Conservation (phyloP, 345 rosid genomes). For the Corchorus olitorius region DNA sequence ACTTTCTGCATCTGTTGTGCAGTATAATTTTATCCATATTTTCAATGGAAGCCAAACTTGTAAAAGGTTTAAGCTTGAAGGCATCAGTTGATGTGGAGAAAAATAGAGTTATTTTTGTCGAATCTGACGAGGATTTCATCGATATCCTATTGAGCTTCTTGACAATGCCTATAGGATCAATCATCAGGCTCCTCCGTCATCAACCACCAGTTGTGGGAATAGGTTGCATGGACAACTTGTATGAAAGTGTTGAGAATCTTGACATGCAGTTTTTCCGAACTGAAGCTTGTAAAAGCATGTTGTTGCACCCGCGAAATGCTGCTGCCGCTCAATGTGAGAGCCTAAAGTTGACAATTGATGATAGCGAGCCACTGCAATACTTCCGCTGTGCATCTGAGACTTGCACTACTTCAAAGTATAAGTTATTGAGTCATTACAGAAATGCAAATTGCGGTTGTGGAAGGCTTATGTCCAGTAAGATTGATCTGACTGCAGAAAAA, state of each 20-base stretch:
- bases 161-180: slow-evolving; percentile 30
- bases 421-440: slow-evolving; percentile 5
- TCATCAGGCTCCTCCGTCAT: background rate
- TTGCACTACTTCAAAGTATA: background rate
- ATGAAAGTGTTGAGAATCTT: slow-evolving; percentile 23
- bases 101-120: slow-evolving; percentile 23
- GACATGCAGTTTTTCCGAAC: slow-evolving; percentile 1
- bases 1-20: no score
- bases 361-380: background rate
- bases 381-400: background rate
- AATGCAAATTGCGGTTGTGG: slow-evolving; percentile 17
- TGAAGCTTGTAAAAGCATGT: slow-evolving; percentile 21
- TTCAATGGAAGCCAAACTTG: background rate
- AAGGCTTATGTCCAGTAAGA: background rate
- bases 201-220: background rate
- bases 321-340: background rate
- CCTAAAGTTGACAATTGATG: slow-evolving; percentile 23
- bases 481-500: background rate
- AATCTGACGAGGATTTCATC: slow-evolving; percentile 24
- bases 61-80: slow-evolving; percentile 20
- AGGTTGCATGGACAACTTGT: slow-evolving; percentile 28
- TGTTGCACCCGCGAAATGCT: slow-evolving; percentile 15
- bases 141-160: slow-evolving; percentile 33
- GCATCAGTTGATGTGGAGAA: slow-evolving; percentile 23
- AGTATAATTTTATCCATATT: no score